Evolutionary conservation across 345 rosid genomes (phyloP).

Genomic region (Citrus inodora): DNA sequence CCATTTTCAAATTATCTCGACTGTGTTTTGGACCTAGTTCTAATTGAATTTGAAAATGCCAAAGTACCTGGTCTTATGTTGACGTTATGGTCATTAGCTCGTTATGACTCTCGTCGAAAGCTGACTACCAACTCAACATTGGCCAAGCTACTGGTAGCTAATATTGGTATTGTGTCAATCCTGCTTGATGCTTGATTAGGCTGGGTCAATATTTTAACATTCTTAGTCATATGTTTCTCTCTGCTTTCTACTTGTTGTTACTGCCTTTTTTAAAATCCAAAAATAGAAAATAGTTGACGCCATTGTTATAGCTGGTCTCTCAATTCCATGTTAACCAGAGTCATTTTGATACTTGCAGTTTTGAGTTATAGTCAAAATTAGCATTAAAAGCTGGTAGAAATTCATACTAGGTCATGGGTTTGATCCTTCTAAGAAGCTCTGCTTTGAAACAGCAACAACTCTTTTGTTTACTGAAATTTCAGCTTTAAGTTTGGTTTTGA

Average conservation of each 20-base stretch:
- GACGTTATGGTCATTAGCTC: not conserved
- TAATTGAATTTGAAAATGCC: not conserved
- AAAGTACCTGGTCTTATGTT: not conserved
- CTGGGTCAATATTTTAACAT: not conserved
- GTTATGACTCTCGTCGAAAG: not conserved
- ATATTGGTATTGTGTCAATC: not conserved
- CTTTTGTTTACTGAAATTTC: not conserved
- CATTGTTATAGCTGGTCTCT: not conserved
- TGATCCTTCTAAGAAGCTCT: not conserved
- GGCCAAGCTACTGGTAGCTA: constrained; percentile 5
- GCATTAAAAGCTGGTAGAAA: not conserved
- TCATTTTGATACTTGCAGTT: not conserved
- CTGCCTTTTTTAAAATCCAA: not conserved
- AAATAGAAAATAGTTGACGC: too few relatives aligned
- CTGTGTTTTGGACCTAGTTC: not conserved
- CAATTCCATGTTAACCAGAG: not conserved
- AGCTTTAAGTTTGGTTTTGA: not conserved
- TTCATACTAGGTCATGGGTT: not conserved
- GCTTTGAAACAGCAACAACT: not conserved
- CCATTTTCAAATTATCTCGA: not conserved
- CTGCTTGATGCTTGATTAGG: not conserved
- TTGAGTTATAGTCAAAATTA: not conserved
- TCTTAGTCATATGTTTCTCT: not conserved
- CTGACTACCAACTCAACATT: not conserved
- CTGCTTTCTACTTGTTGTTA: not conserved